Evolutionary conservation across 2,329 filamentous ascomycete genomes (phyloP), one percentile per base, ranked within the genome.

Genomic region (Beauveria brongniartii): DNA sequence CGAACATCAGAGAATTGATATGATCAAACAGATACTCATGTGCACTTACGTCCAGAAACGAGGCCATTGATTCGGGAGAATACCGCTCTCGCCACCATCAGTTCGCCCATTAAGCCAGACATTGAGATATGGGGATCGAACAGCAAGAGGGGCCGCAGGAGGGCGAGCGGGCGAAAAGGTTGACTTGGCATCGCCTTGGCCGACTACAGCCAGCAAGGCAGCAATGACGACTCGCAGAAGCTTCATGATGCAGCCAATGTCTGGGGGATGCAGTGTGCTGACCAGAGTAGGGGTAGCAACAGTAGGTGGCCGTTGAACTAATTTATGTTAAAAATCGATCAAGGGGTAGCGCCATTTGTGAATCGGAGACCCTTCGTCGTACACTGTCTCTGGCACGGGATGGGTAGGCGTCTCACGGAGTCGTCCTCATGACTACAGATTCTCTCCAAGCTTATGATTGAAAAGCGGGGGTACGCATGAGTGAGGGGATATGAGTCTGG

Each of bases 101-200:
- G 76, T 82, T 1, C 85, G 86, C 10, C 80, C 85, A 61, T 82
- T 74, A 47, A 88, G 77, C 87, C 88, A 91, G 16, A 85, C 82
- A 69, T 83, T 91, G 18, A 92, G 73, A 66, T 92, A 93, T 0
- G 90, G 90, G 10, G 85, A 88, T 64, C 84, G 85, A 50, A 92
- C 89, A 48, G 88, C 88, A 40, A 93, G 73, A 14, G 90, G 89
- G 30, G 89, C 78, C 1, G 88, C 81, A 18, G 88, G 88, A 47
- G 87, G 87, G 7, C 85, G 79, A 41, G 83, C 81, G 40, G 87
- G 87, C 41, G 74, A 78, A 69, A 89, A 90, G 1, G 78, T 83
- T 10, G 85, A 88, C n/a, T 52, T 57, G 24, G 61, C 57, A 51
- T 70, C 67, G 50, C 68, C 69, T 24, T 68, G 64, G 37, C 65